These are phyloP conservation scores for Vitis rotundifolia DNA, from an alignment of 164 flowering plant genomes.

Conservation along the genomic window DNA sequence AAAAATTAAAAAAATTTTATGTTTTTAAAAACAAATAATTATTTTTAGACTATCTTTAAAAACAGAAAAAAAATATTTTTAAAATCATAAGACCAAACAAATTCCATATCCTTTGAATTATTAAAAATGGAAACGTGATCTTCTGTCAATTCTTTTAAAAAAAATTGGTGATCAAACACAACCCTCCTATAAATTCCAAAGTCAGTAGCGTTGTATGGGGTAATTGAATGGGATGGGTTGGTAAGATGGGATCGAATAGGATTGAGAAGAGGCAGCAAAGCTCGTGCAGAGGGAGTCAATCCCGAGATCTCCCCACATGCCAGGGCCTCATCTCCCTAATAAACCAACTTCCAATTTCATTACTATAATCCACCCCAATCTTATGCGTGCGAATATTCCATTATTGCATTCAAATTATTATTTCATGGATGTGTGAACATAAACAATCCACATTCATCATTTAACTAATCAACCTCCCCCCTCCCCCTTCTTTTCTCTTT, in stretches of 20 bases:
- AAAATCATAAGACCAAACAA: too few species aligned
- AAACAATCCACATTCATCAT: slow-evolving; percentile 33
- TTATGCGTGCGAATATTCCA: slow-evolving; percentile 50
- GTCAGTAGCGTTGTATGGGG: too few species aligned
- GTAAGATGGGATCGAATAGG: slow-evolving; percentile 11
- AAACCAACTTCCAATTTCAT: slow-evolving; percentile 1
- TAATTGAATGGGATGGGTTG: not conserved
- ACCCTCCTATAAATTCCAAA: too few species aligned
- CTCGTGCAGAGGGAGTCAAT: slow-evolving; percentile 34
- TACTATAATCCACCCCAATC: slow-evolving; percentile 19
- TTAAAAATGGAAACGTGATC: too few species aligned
- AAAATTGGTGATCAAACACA: too few species aligned
- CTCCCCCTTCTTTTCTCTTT: slow-evolving; percentile 1
- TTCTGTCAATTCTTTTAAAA: too few species aligned
- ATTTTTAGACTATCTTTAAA: too few species aligned
- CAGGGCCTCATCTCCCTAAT: slow-evolving; percentile 9
- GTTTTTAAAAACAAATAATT: too few species aligned
- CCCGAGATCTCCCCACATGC: slow-evolving; percentile 45
- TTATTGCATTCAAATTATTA: slow-evolving; percentile 25
- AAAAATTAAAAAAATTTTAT: too few species aligned
- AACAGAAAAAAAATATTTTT: too few species aligned
- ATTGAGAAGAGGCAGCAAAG: slow-evolving; percentile 8
- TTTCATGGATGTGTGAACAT: slow-evolving; percentile 18
- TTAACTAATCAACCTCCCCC: slow-evolving; percentile 35
- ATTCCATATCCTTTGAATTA: too few species aligned